Base-by-base conservation (phyloP, 2,329 filamentous ascomycete species). In the Colletotrichum falcatum region DNA sequence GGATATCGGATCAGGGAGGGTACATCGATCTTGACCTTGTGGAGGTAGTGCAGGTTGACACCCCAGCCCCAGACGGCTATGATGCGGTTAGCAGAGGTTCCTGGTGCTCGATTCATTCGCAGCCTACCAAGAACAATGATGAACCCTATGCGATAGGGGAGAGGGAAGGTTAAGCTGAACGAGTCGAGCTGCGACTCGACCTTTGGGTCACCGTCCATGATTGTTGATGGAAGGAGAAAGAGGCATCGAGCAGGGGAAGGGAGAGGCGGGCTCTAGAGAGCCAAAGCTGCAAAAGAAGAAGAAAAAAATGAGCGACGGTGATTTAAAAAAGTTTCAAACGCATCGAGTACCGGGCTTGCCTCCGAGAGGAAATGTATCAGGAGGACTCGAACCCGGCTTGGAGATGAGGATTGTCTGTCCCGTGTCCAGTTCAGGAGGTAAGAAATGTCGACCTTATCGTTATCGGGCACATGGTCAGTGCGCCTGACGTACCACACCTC, bases 31-130 rank as follows among this genome's bases (percentile, higher is more conserved):
- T 92, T 92, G 77, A 90, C 85, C 69, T 89, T 82, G 76, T 91
- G 87, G 71, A 98, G 90, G 82, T 94, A 95, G 79, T 98, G 94
- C 49, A 98, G 89, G 83, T 98, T 98, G 75, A 92, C 82, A 74
- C 92, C 94, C 94, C 95, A 99, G 79, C 94, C 94, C 95, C 95
- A 98, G 77, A 97, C 91, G 75, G 94, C 94, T 97, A 74, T 73
- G 70, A 39, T 46, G 61, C 11, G 9, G 55, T 74, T 35, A 72
- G 67, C 28, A 18, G 16, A 2, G 44, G 72, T 68, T 23, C 30
- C 23, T 16, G 20, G 5, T 4, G 16, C 5, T 33, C 51, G 53
- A 39, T 7, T 26, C 2, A 9, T 8, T 54, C 39, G 35, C 65
- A 39, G 76, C 87, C 73, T 85, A 97, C 94, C 95, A 73, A 97